phyloP scores from a whole-genome alignment of 306 rosid genomes.

The Dalbergia oliveri region DNA sequence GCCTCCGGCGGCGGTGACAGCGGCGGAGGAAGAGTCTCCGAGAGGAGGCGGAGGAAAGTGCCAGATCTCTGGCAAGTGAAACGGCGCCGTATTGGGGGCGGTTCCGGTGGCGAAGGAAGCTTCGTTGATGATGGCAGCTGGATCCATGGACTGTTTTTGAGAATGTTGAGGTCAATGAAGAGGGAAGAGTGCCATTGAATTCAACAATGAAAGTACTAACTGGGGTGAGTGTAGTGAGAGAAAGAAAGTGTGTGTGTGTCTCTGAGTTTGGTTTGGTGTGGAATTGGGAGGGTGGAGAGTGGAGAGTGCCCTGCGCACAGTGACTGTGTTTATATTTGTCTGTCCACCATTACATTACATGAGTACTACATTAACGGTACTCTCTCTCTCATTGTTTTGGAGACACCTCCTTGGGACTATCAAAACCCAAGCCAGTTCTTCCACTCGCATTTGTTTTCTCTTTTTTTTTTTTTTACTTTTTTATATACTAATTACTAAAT shows the following conservation, averaged over 20 bases:
- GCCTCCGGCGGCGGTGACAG: slow-evolving; percentile 44
- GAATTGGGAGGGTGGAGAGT: slow-evolving; percentile 41
- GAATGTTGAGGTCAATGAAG: neutral
- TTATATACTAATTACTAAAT: no score
- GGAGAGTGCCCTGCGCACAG: slow-evolving; percentile 57
- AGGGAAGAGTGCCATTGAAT: neutral
- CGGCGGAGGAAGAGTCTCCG: neutral
- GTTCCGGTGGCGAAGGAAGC: slow-evolving; percentile 46
- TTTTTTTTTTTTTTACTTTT: no score
- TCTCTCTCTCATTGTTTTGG: slow-evolving; percentile 25
- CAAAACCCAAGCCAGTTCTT: neutral
- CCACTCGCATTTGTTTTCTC: neutral
- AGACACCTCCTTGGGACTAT: slow-evolving; percentile 64
- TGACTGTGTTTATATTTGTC: slow-evolving; percentile 47
- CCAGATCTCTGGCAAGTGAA: slow-evolving; percentile 84
- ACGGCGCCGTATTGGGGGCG: slow-evolving; percentile 58
- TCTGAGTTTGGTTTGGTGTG: neutral
- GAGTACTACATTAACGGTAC: no score
- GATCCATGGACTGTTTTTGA: slow-evolving; percentile 66
- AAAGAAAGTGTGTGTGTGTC: neutral
- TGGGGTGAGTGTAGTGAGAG: neutral
- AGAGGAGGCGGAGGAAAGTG: slow-evolving; percentile 56
- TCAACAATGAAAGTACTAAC: no score
- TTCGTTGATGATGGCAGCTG: slow-evolving; percentile 62
- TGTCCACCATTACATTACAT: slow-evolving; percentile 31